A percentile compares a stretch with the other conserved stretches of the same genome.
Evolutionary conservation across 192 early-diverging fungal genomes (phyloP).

Genomic region (Gamsiella multidivaricata): DNA sequence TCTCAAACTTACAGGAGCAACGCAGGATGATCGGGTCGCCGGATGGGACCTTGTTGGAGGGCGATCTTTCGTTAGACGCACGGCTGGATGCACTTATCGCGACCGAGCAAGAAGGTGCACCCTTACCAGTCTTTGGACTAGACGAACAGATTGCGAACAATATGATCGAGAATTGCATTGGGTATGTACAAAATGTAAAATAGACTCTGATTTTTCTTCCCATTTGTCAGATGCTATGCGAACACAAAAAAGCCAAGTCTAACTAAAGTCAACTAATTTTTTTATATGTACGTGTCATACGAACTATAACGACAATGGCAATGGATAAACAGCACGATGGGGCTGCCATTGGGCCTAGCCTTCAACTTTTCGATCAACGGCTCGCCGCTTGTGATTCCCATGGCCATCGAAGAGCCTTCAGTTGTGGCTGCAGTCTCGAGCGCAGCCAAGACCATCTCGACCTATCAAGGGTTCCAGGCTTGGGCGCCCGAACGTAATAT

Average conservation of each 20-base stretch:
- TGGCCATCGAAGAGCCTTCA: conserved; percentile 83
- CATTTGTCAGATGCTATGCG: background rate
- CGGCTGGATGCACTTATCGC: conserved; percentile 47
- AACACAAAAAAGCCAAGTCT: too few relatives aligned
- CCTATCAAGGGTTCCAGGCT: conserved; percentile 68
- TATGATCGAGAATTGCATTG: conserved; percentile 84
- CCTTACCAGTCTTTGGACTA: conserved; percentile 70
- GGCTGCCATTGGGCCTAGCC: conserved; percentile 76
- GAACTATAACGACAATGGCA: background rate
- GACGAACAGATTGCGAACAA: conserved; percentile 77
- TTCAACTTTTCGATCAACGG: conserved; percentile 80
- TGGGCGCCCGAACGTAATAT: conserved; percentile 72
- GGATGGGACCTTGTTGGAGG: conserved; percentile 24
- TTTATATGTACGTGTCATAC: background rate
- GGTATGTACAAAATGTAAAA: conserved; percentile 61
- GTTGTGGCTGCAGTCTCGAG: conserved; percentile 84
- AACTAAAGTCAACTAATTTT: too few relatives aligned
- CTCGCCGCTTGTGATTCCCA: conserved; percentile 69
- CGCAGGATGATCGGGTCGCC: conserved; percentile 49
- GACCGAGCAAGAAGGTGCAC: conserved; percentile 24
- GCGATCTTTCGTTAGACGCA: conserved; percentile 50
- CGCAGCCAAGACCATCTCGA: conserved; percentile 75
- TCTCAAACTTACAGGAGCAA: conserved; percentile 31
- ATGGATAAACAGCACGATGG: conserved; percentile 62
- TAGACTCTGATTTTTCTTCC: background rate